Conservation (phyloP, 2,329 filamentous ascomycete species). For the Pyricularia grisea region DNA sequence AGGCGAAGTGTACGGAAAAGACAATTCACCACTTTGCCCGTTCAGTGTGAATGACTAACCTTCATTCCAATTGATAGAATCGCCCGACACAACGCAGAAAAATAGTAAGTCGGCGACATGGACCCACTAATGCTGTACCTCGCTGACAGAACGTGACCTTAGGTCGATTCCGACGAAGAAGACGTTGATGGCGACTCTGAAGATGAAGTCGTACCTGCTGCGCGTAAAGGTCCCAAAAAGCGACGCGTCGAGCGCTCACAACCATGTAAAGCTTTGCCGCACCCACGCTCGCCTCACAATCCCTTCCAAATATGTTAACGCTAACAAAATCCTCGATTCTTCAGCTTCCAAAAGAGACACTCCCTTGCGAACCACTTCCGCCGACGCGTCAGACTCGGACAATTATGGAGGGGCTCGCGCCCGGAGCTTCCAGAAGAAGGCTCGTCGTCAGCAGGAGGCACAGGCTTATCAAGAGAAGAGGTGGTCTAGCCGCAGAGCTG, state of each 20-base stretch:
- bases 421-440: slow-evolving; percentile 64
- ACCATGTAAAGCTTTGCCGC: slow-evolving; percentile 39
- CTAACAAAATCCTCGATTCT: slow-evolving; percentile 1
- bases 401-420: slow-evolving; percentile 71
- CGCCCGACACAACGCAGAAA: slow-evolving; percentile 49
- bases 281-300: neutral
- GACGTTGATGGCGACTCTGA: slow-evolving; percentile 32
- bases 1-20: slow-evolving; percentile 68
- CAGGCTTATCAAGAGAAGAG: slow-evolving; percentile 71
- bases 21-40: too few relatives aligned
- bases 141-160: slow-evolving; percentile 8
- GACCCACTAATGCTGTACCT: slow-evolving; percentile 9
- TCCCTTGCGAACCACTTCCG: slow-evolving; percentile 42
- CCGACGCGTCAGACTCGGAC: slow-evolving; percentile 59
- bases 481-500: slow-evolving; percentile 81
- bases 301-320: slow-evolving; percentile 7
- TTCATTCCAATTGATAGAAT: slow-evolving; percentile 27
- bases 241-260: slow-evolving; percentile 57
- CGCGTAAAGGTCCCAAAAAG: slow-evolving; percentile 55
- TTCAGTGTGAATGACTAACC: slow-evolving; percentile 6
- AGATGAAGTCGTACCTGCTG: slow-evolving; percentile 50
- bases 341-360: slow-evolving; percentile 53
- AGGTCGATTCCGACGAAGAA: slow-evolving; percentile 47
- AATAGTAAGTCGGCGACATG: slow-evolving; percentile 32
- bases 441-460: slow-evolving; percentile 62